Conservation (phyloP, 192 early-diverging fungal species). For the Globomyces pollinis-pini region DNA sequence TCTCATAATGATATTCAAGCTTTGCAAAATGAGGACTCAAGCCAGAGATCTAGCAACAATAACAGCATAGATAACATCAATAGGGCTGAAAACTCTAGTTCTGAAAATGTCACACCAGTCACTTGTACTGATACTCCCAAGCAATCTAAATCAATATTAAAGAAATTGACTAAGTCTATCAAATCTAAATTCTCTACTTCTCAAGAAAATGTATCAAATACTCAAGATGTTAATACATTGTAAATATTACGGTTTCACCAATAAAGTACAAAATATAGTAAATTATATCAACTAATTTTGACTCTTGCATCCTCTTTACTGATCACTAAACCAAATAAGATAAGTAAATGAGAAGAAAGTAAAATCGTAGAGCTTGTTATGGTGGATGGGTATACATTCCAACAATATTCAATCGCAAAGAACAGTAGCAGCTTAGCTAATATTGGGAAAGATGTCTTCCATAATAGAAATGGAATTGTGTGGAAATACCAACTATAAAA, state of each 20-base stretch:
- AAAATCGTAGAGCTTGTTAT: slow-evolving; percentile 35
- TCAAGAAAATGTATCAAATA: neutral
- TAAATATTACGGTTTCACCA: neutral
- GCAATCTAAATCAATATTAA: too few relatives aligned
- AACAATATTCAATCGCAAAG: slow-evolving; percentile 60
- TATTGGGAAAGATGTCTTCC: slow-evolving; percentile 29
- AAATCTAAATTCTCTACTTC: neutral
- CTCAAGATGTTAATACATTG: neutral
- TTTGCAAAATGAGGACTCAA: too few relatives aligned
- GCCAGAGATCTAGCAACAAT: too few relatives aligned
- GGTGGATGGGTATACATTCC: slow-evolving; percentile 88
- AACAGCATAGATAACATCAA: too few relatives aligned
- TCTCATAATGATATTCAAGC: too few relatives aligned
- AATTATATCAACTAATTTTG: neutral
- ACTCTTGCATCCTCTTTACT: neutral
- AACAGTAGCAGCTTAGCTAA: slow-evolving; percentile 23
- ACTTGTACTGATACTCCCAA: too few relatives aligned
- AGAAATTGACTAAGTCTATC: too few relatives aligned
- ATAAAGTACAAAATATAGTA: neutral
- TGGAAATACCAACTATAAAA: slow-evolving; percentile 95
- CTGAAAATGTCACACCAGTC: too few relatives aligned
- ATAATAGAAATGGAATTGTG: slow-evolving; percentile 73
- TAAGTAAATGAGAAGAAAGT: slow-evolving; percentile 25
- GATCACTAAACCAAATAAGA: slow-evolving; percentile 9
- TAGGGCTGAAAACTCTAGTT: too few relatives aligned